Percentiles rank a stretch among this genome's conserved stretches.
Evolutionary conservation across 73 alveolate species (phyloP).

Genomic region (Stentor coeruleus): DNA sequence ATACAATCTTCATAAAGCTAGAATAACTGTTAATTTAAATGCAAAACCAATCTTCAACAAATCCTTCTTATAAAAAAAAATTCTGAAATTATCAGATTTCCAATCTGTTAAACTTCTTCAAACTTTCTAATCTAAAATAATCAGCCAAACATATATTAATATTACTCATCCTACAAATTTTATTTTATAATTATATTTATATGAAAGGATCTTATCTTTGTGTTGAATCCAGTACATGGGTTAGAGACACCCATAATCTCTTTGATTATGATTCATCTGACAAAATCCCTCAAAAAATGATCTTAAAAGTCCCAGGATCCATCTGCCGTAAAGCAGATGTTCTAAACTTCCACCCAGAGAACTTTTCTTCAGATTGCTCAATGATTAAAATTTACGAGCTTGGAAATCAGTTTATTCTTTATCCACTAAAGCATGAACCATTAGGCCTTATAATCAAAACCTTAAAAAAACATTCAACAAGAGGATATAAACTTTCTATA

Average conservation of each 20-base stretch:
- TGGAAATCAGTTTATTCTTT: neutral
- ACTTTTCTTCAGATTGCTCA: neutral
- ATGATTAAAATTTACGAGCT: neutral
- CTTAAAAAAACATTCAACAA: too few relatives aligned
- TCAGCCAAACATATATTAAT: too few relatives aligned
- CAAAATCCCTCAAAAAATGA: neutral
- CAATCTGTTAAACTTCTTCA: too few relatives aligned
- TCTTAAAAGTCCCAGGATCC: neutral
- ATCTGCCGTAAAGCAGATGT: neutral
- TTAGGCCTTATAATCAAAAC: neutral
- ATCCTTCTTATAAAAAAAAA: too few relatives aligned
- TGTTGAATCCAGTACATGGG: conserved; percentile 45
- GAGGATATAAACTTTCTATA: neutral
- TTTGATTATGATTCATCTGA: conserved; percentile 48
- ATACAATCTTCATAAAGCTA: too few relatives aligned
- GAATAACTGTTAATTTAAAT: too few relatives aligned
- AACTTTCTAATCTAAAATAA: too few relatives aligned
- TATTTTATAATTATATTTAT: too few relatives aligned
- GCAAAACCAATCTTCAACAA: too few relatives aligned
- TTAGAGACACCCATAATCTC: conserved; percentile 55
- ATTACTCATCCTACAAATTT: too few relatives aligned
- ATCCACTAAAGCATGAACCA: neutral
- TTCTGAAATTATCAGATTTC: too few relatives aligned
- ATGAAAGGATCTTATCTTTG: too few relatives aligned
- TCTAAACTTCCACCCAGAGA: neutral